Percentiles rank a stretch among this genome's conserved stretches.
These are phyloP conservation scores for Hyaloscypha finlandica DNA, from an alignment of 495 filamentous ascomycete genomes.

Conservation along the genomic window DNA sequence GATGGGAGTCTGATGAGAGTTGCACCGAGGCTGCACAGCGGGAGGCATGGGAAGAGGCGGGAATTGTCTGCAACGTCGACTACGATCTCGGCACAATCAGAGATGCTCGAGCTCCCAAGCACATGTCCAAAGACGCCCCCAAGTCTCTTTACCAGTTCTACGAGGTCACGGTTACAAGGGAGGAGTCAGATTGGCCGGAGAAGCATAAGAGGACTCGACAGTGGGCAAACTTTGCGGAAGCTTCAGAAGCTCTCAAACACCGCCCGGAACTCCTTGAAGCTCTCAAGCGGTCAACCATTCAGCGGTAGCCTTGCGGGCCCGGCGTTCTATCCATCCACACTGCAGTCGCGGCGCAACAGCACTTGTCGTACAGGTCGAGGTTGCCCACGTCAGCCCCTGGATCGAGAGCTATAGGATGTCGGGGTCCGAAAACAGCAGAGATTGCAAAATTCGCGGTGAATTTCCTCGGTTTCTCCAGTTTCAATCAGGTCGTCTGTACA, in stretches of 20 bases:
- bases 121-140: constrained; percentile 62
- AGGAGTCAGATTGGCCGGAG: constrained; percentile 91
- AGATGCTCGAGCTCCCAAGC: constrained; percentile 54
- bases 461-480: constrained; percentile 1
- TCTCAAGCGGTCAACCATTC: constrained; percentile 32
- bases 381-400: constrained; percentile 1
- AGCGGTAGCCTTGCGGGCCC: constrained; percentile 34
- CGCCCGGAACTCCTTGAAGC: constrained; percentile 89
- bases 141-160: constrained; percentile 86
- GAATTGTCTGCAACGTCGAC: constrained; percentile 78
- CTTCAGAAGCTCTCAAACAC: constrained; percentile 70
- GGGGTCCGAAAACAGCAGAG: constrained; percentile 16
- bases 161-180: constrained; percentile 77
- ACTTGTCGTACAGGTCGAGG: constrained; percentile 1
- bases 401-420: constrained; percentile 24
- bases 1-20: constrained; percentile 93
- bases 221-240: constrained; percentile 85
- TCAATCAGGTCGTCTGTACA: constrained; percentile 13
- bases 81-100: constrained; percentile 83
- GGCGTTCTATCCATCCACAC: constrained; percentile 25
- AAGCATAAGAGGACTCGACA: constrained; percentile 84
- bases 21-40: constrained; percentile 58
- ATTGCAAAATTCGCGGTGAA: constrained; percentile 13
- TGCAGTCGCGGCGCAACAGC: neutral
- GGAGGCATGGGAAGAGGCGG: constrained; percentile 98